Conservation (phyloP, 441 rosid genomes). For the Populus hybrid region DNA sequence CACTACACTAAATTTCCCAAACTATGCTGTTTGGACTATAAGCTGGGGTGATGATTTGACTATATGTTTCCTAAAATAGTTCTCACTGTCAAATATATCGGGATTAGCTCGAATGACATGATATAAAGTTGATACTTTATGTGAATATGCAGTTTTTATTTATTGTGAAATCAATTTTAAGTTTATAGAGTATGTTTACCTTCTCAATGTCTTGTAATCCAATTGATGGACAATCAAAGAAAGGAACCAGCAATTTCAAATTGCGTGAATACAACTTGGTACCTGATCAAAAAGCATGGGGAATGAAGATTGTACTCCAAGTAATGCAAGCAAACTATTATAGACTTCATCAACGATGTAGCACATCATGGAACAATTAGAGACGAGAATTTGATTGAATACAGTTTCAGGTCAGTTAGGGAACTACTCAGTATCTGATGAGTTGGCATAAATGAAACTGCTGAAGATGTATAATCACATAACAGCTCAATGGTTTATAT, state of each 20-base stretch:
- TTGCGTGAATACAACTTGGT: slow-evolving; percentile 66
- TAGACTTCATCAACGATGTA: not conserved
- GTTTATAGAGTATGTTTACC: slow-evolving; percentile 1
- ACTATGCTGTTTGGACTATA: not conserved
- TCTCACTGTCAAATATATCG: not conserved
- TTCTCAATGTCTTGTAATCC: slow-evolving; percentile 5
- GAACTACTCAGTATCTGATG: too few species aligned
- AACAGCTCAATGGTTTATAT: slow-evolving; percentile 15
- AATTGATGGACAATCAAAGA: slow-evolving; percentile 72
- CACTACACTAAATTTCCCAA: not conserved
- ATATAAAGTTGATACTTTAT: too few species aligned
- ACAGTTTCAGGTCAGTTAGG: not conserved
- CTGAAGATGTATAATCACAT: not conserved
- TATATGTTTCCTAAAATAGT: not conserved
- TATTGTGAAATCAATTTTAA: not conserved
- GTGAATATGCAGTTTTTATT: too few species aligned
- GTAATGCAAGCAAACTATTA: not conserved
- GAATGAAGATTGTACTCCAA: not conserved
- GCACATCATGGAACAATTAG: not conserved
- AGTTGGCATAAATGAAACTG: not conserved
- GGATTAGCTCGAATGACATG: not conserved
- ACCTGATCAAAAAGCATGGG: slow-evolving; percentile 32
- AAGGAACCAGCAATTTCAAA: slow-evolving; percentile 76
- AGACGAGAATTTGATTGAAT: not conserved
- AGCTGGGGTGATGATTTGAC: not conserved